Percentiles rank a stretch among this genome's conserved stretches.
These are phyloP conservation scores for Penicillium sp. DNA, from an alignment of 2,329 filamentous ascomycete genomes.

Conservation along the genomic window DNA sequence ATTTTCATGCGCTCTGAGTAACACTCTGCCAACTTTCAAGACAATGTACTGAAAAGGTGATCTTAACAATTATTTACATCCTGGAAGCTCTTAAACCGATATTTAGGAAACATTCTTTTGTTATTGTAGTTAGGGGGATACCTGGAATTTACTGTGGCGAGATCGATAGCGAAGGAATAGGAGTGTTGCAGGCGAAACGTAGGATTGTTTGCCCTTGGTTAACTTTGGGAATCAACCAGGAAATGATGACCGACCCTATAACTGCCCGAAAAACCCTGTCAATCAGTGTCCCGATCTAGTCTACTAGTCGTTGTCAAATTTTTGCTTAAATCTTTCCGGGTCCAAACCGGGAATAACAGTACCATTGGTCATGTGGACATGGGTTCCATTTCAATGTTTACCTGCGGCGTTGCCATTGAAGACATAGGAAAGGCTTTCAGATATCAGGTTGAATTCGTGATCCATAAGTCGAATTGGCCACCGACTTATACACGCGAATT, in stretches of 20 bases:
- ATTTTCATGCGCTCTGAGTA: background rate
- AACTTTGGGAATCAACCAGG: background rate
- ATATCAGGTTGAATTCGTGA: too few relatives aligned
- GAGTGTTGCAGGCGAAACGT: background rate
- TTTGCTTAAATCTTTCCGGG: too few relatives aligned
- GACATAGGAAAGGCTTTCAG: too few relatives aligned
- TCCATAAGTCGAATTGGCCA: too few relatives aligned
- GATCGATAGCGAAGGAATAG: background rate
- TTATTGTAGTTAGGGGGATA: background rate
- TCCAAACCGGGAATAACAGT: too few relatives aligned
- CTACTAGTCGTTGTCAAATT: too few relatives aligned
- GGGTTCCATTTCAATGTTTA: too few relatives aligned
- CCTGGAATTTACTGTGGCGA: background rate
- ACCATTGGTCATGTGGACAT: too few relatives aligned
- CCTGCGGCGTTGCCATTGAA: too few relatives aligned
- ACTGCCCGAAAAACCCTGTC: too few relatives aligned
- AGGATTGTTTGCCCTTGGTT: background rate
- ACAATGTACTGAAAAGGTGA: background rate
- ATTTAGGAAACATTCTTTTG: background rate
- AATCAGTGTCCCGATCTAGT: too few relatives aligned
- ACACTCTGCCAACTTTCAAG: background rate
- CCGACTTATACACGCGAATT: too few relatives aligned
- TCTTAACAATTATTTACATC: background rate
- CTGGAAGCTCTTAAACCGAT: background rate
- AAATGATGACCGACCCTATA: background rate